Evolutionary conservation across 345 rosid species (phyloP).

Genomic region (Sonneratia caseolaris): DNA sequence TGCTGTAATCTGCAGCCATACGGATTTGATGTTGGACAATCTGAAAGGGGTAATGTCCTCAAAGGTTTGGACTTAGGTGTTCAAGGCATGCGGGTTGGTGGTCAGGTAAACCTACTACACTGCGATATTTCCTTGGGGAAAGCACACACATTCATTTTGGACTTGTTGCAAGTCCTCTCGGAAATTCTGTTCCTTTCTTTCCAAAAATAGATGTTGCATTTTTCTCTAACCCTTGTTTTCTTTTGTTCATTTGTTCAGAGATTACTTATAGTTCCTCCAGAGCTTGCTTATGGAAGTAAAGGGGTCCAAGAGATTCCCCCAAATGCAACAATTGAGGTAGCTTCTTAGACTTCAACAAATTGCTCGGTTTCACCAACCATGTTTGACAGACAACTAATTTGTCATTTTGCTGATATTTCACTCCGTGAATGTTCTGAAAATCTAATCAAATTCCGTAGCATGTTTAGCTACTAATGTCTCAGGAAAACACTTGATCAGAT

Average conservation of each 20-base stretch:
- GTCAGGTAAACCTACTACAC: constrained; percentile 48
- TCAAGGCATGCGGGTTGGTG: constrained; percentile 90
- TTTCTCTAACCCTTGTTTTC: not conserved
- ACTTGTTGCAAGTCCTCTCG: not conserved
- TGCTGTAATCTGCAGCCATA: constrained; percentile 57
- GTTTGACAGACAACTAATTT: too few species aligned
- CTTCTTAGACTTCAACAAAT: not conserved
- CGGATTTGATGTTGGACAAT: constrained; percentile 91
- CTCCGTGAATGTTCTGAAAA: not conserved
- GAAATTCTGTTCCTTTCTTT: not conserved
- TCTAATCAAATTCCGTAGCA: not conserved
- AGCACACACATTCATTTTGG: too few species aligned
- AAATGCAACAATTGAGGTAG: constrained; percentile 89
- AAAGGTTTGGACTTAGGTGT: constrained; percentile 95
- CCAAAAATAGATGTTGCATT: not conserved
- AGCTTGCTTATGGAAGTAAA: constrained; percentile 88
- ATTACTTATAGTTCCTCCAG: constrained; percentile 75
- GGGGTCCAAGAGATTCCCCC: constrained; percentile 98
- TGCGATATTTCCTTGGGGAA: not conserved
- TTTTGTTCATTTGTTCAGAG: constrained; percentile 31
- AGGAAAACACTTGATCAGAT: too few species aligned
- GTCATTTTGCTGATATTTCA: too few species aligned
- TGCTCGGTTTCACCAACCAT: not conserved
- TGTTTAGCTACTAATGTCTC: too few species aligned
- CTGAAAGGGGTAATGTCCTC: constrained; percentile 73